Base-by-base conservation (phyloP, 768 basidiomycete genomes). In the Leccinum broughii region DNA sequence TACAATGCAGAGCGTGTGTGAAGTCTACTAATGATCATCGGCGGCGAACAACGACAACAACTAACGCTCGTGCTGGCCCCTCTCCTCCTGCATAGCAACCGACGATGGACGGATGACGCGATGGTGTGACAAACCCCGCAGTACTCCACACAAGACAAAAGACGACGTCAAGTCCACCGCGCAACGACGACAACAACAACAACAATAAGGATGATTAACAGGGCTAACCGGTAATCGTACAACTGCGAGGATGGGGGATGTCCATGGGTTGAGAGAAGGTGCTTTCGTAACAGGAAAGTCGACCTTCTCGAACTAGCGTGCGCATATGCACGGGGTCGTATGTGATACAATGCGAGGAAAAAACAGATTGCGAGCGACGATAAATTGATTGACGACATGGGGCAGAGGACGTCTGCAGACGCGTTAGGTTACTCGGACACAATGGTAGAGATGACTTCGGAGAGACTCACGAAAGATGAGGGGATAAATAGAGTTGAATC, bases 251-350 rank as follows among this genome's bases (percentile, higher is more conserved):
- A 44, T 44, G 44, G 10, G 51, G 51, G 41, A 55, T 60, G 65
- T 68, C 65, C 70, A 34, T 69, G 64, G 39, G 10, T 28, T 56
- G 34, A 41, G 39, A 44, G 44, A 44, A 50, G 22, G 49, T 15
- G 50, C 20, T 34, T 34, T 28, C n/a, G 56, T 44, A 55, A 44
- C n/a, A 44, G n/a, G 44, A 44, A 44, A 44, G 44, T 20, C 44
- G 44, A 44, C 41, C n/a, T 59, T 48, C 57, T 62, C 52, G 63
- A 73, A 24, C 63, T 72, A 75, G 52, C 50, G 73, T 73, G 72
- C 72, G 59, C 65, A 67, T 73, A 74, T 72, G 74, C 74, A 75
- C 72, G 68, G 56, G 67, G 60, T 62, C 56, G 61, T 64, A 59
- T 73, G 75, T 75, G 67, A 66, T 75, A 74, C 74, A 74, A 30